Conservation (phyloP, 352 stramenopile genomes). For the Pythium aphanidermatum region DNA sequence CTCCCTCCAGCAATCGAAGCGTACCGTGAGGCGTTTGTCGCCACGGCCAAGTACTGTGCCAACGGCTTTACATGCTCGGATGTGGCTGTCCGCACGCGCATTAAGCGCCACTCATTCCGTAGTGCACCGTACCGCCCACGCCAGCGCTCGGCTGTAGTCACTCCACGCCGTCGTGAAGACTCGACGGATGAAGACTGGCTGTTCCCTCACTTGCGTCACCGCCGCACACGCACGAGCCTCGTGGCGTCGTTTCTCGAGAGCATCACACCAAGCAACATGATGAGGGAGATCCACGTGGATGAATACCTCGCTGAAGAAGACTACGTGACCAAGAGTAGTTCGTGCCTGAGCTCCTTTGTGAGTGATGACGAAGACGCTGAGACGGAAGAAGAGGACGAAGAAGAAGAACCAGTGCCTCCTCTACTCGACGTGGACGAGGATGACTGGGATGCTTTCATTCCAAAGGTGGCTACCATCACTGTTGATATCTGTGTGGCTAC, state of each 20-base stretch:
- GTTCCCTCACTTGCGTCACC: background rate
- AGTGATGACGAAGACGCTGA: constrained; percentile 1
- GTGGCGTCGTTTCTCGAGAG: too few species aligned
- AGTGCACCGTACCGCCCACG: background rate
- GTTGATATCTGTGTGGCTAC: background rate
- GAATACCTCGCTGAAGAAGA: background rate
- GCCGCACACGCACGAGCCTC: too few species aligned
- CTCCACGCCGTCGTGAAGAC: background rate
- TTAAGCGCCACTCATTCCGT: background rate
- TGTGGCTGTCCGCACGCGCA: background rate
- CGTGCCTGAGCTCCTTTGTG: too few species aligned
- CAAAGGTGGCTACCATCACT: background rate
- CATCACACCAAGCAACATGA: background rate
- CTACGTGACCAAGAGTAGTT: background rate
- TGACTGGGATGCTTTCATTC: background rate
- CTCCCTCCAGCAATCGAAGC: constrained; percentile 9
- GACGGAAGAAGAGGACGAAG: background rate
- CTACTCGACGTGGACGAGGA: too few species aligned
- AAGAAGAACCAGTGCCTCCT: background rate
- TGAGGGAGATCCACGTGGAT: background rate
- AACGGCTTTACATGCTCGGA: background rate
- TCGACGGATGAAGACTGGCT: background rate
- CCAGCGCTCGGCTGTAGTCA: too few species aligned
- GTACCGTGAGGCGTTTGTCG: constrained; percentile 4
- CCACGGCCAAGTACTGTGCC: constrained; percentile 2